Base-by-base conservation (phyloP, 495 filamentous ascomycete species). In the Aspergillus steynii region DNA sequence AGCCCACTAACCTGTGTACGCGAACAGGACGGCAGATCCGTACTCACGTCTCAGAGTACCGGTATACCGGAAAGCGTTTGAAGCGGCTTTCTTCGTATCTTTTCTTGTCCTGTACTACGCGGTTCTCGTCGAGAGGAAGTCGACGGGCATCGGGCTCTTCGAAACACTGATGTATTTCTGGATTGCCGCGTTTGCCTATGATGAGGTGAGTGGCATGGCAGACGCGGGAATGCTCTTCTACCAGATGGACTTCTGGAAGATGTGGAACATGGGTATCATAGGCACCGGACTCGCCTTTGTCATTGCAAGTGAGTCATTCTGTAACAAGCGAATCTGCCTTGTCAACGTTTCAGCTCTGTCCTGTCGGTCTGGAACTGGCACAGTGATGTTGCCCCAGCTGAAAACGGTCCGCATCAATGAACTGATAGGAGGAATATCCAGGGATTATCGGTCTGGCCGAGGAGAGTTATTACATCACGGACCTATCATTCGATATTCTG, bases 231-330 rank as follows among this genome's bases (percentile, higher is more conserved):
- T 88, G 20, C 74, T 91, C 31, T 93, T 97, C 71, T 97, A 96
- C 67, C 85, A 88, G 20, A 85, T 88, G 51, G 92, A 96, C 68
- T 90, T 97, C 59, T 97, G 93, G 93, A 94, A 88, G 64, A 69
- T 91, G 27, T 97, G 93, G 81, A 94, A 97, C 68, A 70, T 96
- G 58, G 86, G 85, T 46, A 96, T 97, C 64, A 94, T 97, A 29
- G 74, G 83, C n/a, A 90, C 93, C 27, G 93, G 92, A 3, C 67
- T 88, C 45, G 81, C 83, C 12, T 97, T 90, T 74, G 80, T 92
- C 34, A 73, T 88, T 29, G 70, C 87, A 32, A 82, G 92, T 93
- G 81, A 81, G 88, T 80, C 60, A 62, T 55, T n/a, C 4, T 56
- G 27, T 49, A 52, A 42, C 51, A 14, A 31, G 29, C n/a, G 26